Evolutionary conservation across 176 grass and related monocot species (phyloP), one percentile per base, ranked within the genome.

Genomic region (Triticum turgidum): DNA sequence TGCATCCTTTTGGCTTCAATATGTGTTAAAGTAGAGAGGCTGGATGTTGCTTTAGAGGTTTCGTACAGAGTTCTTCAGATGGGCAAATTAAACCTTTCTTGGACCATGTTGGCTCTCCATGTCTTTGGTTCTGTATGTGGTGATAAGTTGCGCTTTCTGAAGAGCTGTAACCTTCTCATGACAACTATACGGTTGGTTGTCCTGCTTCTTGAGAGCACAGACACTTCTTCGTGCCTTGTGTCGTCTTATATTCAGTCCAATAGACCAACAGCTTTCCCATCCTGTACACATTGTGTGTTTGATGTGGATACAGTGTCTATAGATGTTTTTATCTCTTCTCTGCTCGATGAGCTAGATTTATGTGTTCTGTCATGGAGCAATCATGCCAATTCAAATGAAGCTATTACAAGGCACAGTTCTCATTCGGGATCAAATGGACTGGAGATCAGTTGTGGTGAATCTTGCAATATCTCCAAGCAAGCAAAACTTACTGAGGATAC

Each of bases 1-100:
- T 94, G 93, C 81, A 90, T 94, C 85, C 72, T 95, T 78, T 89
- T 89, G 18, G 90, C 86, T 85, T 95, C 86, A 25, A 63, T 98
- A 76, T 95, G 91, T 88, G 73, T 64, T 6, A 71, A 84, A 80
- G 63, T 87, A 52, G 92, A 91, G 34, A 89, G 84, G 79, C 44
- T 90, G 39, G 88, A 89, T 84, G 37, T 92, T 86, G 58, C 88
- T 78, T 81, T 92, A 71, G 91, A 89, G 80, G n/a, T 85, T 82
- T 89, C 91, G 4, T 98, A 98, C 71, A 95, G 83, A 89, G 75
- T 94, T 91, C 91, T 98, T 89, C 81, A 85, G 21, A 79, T 56
- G 62, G 90, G 91, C 81, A 94, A 85, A 91, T 84, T 49, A 73
- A 86, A 92, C 83, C 65, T 89, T 89, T 91, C 66, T 7, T 89